Conservation (phyloP, 2,329 filamentous ascomycete species). For the Botrytis tulipae region DNA sequence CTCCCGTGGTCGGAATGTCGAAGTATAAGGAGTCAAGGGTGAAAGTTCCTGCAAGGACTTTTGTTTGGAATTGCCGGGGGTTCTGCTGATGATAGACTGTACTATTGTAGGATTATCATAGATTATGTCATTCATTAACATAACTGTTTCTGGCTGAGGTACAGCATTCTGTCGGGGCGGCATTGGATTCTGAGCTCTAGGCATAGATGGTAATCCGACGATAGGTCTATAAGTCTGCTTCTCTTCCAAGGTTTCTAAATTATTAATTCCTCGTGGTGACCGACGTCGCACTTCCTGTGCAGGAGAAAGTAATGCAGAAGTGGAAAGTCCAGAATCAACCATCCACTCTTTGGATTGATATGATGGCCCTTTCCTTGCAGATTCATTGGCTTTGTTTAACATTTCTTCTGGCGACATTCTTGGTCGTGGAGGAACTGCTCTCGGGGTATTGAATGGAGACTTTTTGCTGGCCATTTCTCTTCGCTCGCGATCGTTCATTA, state of each 20-base stretch:
- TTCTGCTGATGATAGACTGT: slow-evolving; percentile 49
- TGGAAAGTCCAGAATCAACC: slow-evolving; percentile 32
- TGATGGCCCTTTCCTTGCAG: slow-evolving; percentile 30
- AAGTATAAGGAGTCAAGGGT: slow-evolving; percentile 21
- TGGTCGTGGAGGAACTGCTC: slow-evolving; percentile 31
- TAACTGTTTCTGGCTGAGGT: slow-evolving; percentile 48
- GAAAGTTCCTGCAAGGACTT: slow-evolving; percentile 23
- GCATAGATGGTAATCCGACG: slow-evolving; percentile 34
- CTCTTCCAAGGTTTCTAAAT: slow-evolving; percentile 26
- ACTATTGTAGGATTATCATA: slow-evolving; percentile 53
- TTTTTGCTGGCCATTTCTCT: slow-evolving; percentile 32
- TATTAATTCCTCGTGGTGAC: slow-evolving; percentile 33
- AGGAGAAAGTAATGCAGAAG: slow-evolving; percentile 38
- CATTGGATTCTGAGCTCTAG: slow-evolving; percentile 28
- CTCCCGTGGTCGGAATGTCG: slow-evolving; percentile 26
- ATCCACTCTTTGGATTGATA: slow-evolving; percentile 19
- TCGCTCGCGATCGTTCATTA: slow-evolving; percentile 36
- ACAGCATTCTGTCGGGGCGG: slow-evolving; percentile 22
- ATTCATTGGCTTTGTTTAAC: slow-evolving; percentile 27
- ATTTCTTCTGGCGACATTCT: slow-evolving; percentile 27
- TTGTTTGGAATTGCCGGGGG: slow-evolving; percentile 29
- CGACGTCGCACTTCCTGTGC: slow-evolving; percentile 37
- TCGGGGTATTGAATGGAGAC: slow-evolving; percentile 29
- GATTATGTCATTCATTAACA: slow-evolving; percentile 56
- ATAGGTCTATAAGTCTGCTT: slow-evolving; percentile 25